Evolutionary conservation across 2,329 filamentous ascomycete genomes (phyloP).

Genomic region (Aureobasidium sp.): DNA sequence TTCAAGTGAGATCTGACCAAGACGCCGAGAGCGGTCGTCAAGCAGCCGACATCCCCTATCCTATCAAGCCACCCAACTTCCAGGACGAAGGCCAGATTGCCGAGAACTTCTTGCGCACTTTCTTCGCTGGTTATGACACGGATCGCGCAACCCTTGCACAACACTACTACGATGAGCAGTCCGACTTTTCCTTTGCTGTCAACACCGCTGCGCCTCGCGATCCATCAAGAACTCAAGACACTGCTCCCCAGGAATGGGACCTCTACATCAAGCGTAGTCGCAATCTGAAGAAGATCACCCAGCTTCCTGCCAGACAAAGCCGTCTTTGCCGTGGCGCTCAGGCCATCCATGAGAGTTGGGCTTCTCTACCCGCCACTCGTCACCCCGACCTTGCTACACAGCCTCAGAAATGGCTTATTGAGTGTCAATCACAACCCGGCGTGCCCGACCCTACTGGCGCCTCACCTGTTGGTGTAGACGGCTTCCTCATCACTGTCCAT

Average conservation of each 20-base stretch:
- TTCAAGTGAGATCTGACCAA: slow-evolving; percentile 65
- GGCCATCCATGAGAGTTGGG: slow-evolving; percentile 63
- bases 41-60: slow-evolving; percentile 53
- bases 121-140: slow-evolving; percentile 66
- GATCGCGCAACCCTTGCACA: slow-evolving; percentile 58
- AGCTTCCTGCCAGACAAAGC: slow-evolving; percentile 53
- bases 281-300: slow-evolving; percentile 65
- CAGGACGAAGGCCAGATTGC: slow-evolving; percentile 66
- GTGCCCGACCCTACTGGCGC: slow-evolving; percentile 62
- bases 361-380: slow-evolving; percentile 60
- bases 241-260: slow-evolving; percentile 55
- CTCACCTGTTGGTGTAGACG: slow-evolving; percentile 61
- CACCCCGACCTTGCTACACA: slow-evolving; percentile 66
- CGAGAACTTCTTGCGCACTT: slow-evolving; percentile 68
- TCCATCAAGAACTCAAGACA: slow-evolving; percentile 29
- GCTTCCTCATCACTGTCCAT: slow-evolving; percentile 71
- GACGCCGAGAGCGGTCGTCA: slow-evolving; percentile 54
- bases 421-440: slow-evolving; percentile 67
- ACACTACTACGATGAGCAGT: slow-evolving; percentile 68
- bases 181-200: slow-evolving; percentile 68
- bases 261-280: slow-evolving; percentile 70
- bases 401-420: slow-evolving; percentile 69
- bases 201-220: slow-evolving; percentile 55
- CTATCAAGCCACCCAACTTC: slow-evolving; percentile 59
- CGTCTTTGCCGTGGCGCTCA: slow-evolving; percentile 59